Base-by-base conservation (phyloP, 768 basidiomycete species). In the Boletus insuetus region DNA sequence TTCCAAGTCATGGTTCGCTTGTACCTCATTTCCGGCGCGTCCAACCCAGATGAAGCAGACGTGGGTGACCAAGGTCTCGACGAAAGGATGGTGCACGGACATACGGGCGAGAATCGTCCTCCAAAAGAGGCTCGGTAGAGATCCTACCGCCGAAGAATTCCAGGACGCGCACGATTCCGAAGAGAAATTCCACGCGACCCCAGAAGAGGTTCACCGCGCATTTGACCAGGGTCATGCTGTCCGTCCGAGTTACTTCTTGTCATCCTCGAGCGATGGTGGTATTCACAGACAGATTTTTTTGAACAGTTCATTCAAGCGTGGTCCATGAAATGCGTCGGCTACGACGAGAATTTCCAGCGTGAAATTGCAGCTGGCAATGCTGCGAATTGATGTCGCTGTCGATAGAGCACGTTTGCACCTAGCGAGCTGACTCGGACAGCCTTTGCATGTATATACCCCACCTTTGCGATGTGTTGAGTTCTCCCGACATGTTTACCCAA, bases 311-410 rank as follows among this genome's bases (percentile, higher is more conserved):
- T 65, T 7, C 66, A 35, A 35, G 26, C 60, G 22, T 60, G 58
- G 58, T 47, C 24, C 11, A 61, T 64, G 56, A 58, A 49, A 53
- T 64, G 59, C 12, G 44, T 64, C 22, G 64, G 58, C 22, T 69
- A 59, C 24, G 58, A 69, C 38, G 65, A 64, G 22, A 19, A 54
- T 22, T 64, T 61, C n/a, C 53, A 67, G 44, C 53, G 53, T 6
- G 46, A 61, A 35, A 57, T 61, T 6, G 64, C 61, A 16, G 54
- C 49, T 34, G 65, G 57, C 2, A 56, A 58, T 35, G 20, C 34
- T 29, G 38, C 9, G 4, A 14, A 51, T 6, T 66, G 43, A 55
- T 24, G 17, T 44, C n/a, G 4, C 5, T 11, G 5, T 26, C 32
- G 22, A 35, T 10, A 13, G 22, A 8, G 9, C 34, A 20, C 19